Evolutionary conservation across 2,329 filamentous ascomycete species (phyloP).

Genomic region (Diaporthe helianthi): DNA sequence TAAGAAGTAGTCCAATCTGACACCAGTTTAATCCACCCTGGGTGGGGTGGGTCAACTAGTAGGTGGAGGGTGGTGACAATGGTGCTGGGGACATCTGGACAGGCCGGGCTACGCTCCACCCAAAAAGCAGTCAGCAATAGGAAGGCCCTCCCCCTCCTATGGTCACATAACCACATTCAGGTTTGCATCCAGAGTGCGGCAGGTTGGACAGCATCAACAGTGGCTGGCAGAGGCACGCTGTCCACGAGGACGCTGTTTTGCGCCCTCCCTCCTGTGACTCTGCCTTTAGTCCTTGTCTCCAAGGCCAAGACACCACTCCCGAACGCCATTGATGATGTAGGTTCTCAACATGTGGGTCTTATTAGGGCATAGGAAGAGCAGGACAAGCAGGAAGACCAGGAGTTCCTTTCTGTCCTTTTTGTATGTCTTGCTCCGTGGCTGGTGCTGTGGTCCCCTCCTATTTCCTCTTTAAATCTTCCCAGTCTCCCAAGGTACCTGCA

Average conservation of each 20-base stretch:
- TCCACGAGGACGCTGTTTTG: neutral
- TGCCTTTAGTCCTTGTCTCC: too few species aligned
- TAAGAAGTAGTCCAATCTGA: neutral
- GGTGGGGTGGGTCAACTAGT: too few species aligned
- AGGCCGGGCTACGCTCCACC: neutral
- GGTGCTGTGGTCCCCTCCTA: neutral
- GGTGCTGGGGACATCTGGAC: neutral
- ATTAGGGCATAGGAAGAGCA: neutral
- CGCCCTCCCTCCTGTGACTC: neutral
- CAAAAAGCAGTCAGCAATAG: neutral
- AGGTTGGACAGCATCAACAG: neutral
- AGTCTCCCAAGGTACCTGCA: too few species aligned
- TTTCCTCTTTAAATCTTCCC: too few species aligned
- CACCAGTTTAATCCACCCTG: too few species aligned
- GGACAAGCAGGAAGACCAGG: neutral
- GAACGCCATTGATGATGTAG: neutral
- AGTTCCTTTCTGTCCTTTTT: neutral
- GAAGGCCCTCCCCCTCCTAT: neutral
- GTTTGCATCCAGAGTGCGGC: neutral
- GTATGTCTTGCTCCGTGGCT: neutral
- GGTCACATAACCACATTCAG: neutral
- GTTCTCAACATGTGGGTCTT: too few species aligned
- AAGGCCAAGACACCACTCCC: neutral
- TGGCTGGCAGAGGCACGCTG: neutral
- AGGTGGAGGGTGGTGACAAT: neutral